Evolutionary conservation across 805 yeast species (phyloP).

Genomic region (Saccharomycopsis sp.): DNA sequence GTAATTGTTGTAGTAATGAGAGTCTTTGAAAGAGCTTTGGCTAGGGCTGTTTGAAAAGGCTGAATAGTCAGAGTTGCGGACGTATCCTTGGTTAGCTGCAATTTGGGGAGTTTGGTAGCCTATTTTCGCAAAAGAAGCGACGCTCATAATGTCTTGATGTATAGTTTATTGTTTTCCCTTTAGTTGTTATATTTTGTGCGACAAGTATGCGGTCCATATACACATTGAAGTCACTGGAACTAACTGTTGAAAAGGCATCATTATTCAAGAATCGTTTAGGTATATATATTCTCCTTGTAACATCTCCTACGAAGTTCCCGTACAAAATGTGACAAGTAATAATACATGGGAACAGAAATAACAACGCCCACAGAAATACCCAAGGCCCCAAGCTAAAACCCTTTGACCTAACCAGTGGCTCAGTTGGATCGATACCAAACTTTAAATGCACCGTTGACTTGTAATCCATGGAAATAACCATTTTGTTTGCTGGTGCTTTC

Average conservation of each 20-base stretch:
- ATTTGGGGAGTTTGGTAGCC: not conserved
- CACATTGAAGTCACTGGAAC: no score
- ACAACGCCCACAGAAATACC: not conserved
- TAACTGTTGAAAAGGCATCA: no score
- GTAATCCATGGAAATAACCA: not conserved
- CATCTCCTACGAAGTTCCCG: not conserved
- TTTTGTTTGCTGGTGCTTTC: not conserved
- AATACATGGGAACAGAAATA: not conserved
- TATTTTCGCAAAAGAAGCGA: not conserved
- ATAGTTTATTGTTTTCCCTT: no score
- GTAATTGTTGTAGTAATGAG: constrained; percentile 1
- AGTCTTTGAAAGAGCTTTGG: not conserved
- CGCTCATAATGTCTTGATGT: not conserved
- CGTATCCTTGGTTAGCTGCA: not conserved
- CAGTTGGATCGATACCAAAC: not conserved
- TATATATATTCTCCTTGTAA: not conserved
- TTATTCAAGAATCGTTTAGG: not conserved
- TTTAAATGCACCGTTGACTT: not conserved
- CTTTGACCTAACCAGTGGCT: not conserved
- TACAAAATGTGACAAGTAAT: not conserved
- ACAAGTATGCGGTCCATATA: no score
- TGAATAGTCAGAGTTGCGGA: not conserved
- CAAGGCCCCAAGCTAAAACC: not conserved
- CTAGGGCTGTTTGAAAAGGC: not conserved
- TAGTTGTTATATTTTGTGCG: no score